Evolutionary conservation across 345 rosid genomes (phyloP), one percentile per base, ranked within the genome.

Genomic region (Pistacia vera): DNA sequence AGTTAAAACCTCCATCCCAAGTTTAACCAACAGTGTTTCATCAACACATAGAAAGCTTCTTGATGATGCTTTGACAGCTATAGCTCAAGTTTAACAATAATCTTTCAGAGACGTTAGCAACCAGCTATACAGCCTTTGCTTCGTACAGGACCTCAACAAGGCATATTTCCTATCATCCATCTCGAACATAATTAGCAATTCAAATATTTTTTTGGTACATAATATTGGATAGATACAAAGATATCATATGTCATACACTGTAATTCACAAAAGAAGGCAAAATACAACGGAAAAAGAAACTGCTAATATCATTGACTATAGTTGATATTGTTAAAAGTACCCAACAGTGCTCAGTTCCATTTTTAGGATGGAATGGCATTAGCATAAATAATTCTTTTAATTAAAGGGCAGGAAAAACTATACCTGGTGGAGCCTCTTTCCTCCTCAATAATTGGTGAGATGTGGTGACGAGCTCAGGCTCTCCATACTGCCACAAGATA

Each of bases 381-480:
- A 66, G 17, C 59, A 60, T 10, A 58, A 36, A 14, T 5, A 51
- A 62, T 41, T 48, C 56, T 58, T 33, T 56, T 36, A 55, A 49
- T 17, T 66, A 72, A 63, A 36, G 69, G 48, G 11, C 8, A 8
- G 4, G 8, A 12, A 71, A 66, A 41, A 3, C 44, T 75, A 66
- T 81, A 89, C 92, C 94, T 72, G 85, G 79, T 13, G 85, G 66
- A 52, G 90, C 75, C 66, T 82, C 88, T 63, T 81, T 81, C 80
- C 88, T 86, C 73, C 86, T 85, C 82, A 90, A 73, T 61, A 89
- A 78, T n/a, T 83, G 89, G 74, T 78, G 80, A 2, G 87, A 80
- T 41, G 74, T 36, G 20, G 83, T 57, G 2, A 22, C 41, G 76
- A 82, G 75, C 68, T 80, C 80, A 77, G 89, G 84, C 73, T 83